Percentiles rank a stretch among this genome's conserved stretches.
phyloP scores from a whole-genome alignment of 2,329 filamentous ascomycete species.

The Whalleya microplaca region DNA sequence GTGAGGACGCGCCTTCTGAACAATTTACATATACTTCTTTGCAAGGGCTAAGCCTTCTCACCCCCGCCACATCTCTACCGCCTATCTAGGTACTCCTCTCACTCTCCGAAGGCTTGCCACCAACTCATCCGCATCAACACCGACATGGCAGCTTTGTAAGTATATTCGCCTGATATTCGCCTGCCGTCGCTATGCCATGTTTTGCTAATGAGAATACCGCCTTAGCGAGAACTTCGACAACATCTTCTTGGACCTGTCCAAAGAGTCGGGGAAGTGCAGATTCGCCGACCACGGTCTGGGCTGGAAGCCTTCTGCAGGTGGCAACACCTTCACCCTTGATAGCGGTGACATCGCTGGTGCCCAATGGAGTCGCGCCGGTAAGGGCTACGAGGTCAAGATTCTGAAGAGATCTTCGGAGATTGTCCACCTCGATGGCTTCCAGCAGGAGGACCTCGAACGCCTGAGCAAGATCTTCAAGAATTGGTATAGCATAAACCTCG shows the following conservation, averaged over 20 bases:
- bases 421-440: slow-evolving; percentile 93
- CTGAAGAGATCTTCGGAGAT: slow-evolving; percentile 81
- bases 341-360: slow-evolving; percentile 81
- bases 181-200: neutral
- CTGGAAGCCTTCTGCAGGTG: slow-evolving; percentile 87
- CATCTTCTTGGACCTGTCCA: slow-evolving; percentile 95
- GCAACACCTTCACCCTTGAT: slow-evolving; percentile 93
- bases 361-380: slow-evolving; percentile 93
- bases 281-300: slow-evolving; percentile 93
- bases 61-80: neutral
- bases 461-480: slow-evolving; percentile 93
- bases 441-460: slow-evolving; percentile 91
- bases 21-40: neutral
- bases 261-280: slow-evolving; percentile 88
- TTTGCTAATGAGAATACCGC: slow-evolving; percentile 11
- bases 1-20: too few relatives aligned
- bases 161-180: neutral
- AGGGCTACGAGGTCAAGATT: slow-evolving; percentile 93
- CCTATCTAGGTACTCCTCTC: neutral
- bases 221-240: slow-evolving; percentile 89
- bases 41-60: neutral
- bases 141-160: slow-evolving; percentile 35
- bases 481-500: slow-evolving; percentile 93
- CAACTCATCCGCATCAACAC: neutral
- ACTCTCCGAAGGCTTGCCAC: neutral